Evolutionary conservation across 495 filamentous ascomycete species (phyloP), one percentile per base, ranked within the genome.

Genomic region (Cladorrhinum samala): DNA sequence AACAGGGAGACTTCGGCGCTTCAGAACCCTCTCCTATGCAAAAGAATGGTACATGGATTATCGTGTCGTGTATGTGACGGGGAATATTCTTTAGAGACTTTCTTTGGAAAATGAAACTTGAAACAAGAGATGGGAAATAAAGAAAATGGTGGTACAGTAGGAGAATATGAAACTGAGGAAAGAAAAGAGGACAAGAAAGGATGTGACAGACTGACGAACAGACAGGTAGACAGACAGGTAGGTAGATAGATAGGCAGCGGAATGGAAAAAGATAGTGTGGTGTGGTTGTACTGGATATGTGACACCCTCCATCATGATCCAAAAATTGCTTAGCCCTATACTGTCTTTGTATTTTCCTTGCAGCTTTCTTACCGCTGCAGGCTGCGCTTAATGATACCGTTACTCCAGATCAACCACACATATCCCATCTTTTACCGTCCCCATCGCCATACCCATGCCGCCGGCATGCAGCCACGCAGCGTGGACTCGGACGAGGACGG

Each of bases 301-400:
- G 20, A 36, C 27, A 11, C 7, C n/a, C 46, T 36, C 18, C 27
- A 36, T 49, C 46, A 38, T 19, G 37, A 49, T 18, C 46, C 19
- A 16, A 36, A 49, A 49, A 38, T 14, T 49, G 16, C 46, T 45
- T 45, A 23, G 18, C 42, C 18, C 42, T 45, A 23, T 21, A 19
- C 42, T 13, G 18, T 8, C 14, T 2, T 45, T 11, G 5, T 13
- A 45, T 13, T 8, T 43, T 20, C 19, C n/a, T 43, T 17, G 41
- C 18, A 43, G 6, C 27, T 33, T 33, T 33, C 11, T 33, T 33
- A 6, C 27, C 11, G 5, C 42, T 23, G 19, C 37, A 33, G 38
- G 47, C 53, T 55, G 53, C 53, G 53, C 53, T 55, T 55, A 55
- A 55, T 50, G 47, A 55, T 55, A 40, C 46, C 39, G 39, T 41